A percentile compares a stretch with the other conserved stretches of the same genome.
Evolutionary conservation across 257 asterid genomes (phyloP).

Genomic region (Petrea volubilis): DNA sequence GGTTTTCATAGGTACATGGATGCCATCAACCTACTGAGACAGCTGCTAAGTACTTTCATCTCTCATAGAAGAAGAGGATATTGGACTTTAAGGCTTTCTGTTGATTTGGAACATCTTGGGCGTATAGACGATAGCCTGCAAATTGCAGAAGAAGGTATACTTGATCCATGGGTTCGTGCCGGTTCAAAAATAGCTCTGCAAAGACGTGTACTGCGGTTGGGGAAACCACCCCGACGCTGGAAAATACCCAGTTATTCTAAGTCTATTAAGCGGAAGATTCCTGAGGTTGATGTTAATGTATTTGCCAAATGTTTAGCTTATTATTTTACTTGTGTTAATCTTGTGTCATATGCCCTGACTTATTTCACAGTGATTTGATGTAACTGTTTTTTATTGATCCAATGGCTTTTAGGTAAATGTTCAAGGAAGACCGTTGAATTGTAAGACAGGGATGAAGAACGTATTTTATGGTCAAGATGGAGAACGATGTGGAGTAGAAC

Average conservation of each 20-base stretch:
- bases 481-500: conserved; percentile 83
- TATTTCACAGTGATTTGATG: background rate
- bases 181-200: conserved; percentile 89
- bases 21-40: conserved; percentile 71
- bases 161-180: conserved; percentile 91
- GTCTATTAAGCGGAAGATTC: conserved; percentile 66
- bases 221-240: conserved; percentile 99
- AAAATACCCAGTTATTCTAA: conserved; percentile 66
- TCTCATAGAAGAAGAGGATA: conserved; percentile 91
- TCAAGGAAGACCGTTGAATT: conserved; percentile 82
- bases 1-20: conserved; percentile 58
- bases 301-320: conserved; percentile 5
- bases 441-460: conserved; percentile 74
- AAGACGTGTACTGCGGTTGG: conserved; percentile 75
- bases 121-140: conserved; percentile 75
- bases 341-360: background rate
- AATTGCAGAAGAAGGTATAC: conserved; percentile 80
- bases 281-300: conserved; percentile 53
- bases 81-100: conserved; percentile 86
- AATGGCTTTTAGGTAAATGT: conserved; percentile 54
- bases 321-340: background rate
- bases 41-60: conserved; percentile 52
- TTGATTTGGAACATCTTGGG: conserved; percentile 89
- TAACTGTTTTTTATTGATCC: background rate
- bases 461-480: conserved; percentile 88